A percentile compares a stretch with the other conserved stretches of the same genome.
These are phyloP conservation scores for Fraxinus dipetala DNA, from an alignment of 305 asterid species.

Conservation along the genomic window DNA sequence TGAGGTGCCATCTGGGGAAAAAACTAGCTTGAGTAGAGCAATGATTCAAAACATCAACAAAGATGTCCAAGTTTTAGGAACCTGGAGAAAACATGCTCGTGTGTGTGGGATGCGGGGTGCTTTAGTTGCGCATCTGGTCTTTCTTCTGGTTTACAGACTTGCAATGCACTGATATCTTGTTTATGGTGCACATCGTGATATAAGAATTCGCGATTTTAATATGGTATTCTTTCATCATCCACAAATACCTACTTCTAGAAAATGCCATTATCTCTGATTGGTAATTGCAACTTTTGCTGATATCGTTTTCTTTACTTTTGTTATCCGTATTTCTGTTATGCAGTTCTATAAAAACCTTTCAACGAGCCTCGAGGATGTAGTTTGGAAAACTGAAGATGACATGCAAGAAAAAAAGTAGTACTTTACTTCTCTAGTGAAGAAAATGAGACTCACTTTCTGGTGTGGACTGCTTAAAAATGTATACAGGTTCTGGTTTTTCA, in stretches of 20 bases:
- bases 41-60: not conserved
- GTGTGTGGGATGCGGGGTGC: not conserved
- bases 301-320: not conserved
- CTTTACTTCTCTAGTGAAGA: not conserved
- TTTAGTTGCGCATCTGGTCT: not conserved
- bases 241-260: not conserved
- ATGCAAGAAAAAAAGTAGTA: constrained; percentile 37
- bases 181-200: not conserved
- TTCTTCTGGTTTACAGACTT: not conserved
- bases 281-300: not conserved
- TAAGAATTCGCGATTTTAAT: not conserved
- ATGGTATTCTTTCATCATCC: not conserved
- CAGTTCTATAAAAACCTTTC: constrained; percentile 51
- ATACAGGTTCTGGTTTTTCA: not conserved
- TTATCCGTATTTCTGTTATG: not conserved
- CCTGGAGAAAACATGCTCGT: not conserved
- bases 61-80: not conserved
- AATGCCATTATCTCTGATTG: not conserved
- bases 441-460: not conserved
- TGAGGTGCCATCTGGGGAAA: not conserved
- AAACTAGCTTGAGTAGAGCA: not conserved
- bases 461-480: not conserved
- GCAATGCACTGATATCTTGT: not conserved
- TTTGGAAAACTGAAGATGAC: constrained; percentile 53
- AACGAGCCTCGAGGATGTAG: constrained; percentile 43